These are phyloP conservation scores for Torulaspora gathmanii DNA, from an alignment of 805 yeast species.

Conservation along the genomic window DNA sequence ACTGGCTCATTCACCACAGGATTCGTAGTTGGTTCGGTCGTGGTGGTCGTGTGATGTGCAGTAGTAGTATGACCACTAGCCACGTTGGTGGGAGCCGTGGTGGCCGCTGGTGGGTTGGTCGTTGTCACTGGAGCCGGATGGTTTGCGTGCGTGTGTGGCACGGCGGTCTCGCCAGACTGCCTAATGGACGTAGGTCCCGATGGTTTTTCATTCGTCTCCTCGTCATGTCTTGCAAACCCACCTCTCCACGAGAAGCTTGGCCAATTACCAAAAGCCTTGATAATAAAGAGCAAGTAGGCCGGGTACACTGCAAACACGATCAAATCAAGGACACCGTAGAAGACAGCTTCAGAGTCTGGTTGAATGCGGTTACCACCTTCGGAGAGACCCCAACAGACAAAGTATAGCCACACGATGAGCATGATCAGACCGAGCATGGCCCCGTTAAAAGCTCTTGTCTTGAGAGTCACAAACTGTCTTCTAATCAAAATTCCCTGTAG, in stretches of 20 bases:
- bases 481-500: constrained; percentile 32
- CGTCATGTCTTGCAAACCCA: constrained; percentile 11
- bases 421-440: constrained; percentile 22
- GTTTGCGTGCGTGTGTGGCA: constrained; percentile 14
- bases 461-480: constrained; percentile 30
- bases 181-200: constrained; percentile 24
- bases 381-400: constrained; percentile 47
- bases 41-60: background rate
- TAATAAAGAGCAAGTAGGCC: constrained; percentile 25
- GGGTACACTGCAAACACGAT: constrained; percentile 43
- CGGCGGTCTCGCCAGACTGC: constrained; percentile 37
- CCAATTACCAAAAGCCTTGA: constrained; percentile 15
- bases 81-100: background rate
- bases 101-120: constrained; percentile 1
- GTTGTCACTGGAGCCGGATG: background rate
- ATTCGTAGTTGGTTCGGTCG: background rate
- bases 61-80: constrained; percentile 3
- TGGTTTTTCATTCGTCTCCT: constrained; percentile 16
- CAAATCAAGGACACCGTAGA: constrained; percentile 50
- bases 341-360: constrained; percentile 51
- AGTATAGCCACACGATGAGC: constrained; percentile 41
- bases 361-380: constrained; percentile 55
- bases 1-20: constrained; percentile 1
- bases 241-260: constrained; percentile 16
- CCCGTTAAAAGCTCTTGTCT: constrained; percentile 14